Evolutionary conservation across 2,329 filamentous ascomycete genomes (phyloP).

Genomic region (Lachnellula willkommii): DNA sequence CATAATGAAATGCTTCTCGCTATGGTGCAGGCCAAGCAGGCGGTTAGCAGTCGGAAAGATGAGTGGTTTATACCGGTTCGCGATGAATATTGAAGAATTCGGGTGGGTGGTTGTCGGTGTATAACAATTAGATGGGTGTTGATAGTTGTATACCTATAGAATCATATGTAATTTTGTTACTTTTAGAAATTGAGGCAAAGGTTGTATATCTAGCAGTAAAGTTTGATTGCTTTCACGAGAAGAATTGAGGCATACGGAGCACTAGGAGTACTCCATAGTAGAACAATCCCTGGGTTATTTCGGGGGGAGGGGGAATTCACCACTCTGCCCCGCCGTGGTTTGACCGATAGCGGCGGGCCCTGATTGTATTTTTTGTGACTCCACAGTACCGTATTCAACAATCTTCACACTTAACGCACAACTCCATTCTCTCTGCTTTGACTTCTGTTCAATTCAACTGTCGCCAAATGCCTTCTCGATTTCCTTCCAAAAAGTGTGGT

Average conservation of each 20-base stretch:
- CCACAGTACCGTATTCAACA: not conserved
- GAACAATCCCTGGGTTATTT: no score
- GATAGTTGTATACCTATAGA: not conserved
- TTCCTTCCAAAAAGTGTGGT: constrained; percentile 52
- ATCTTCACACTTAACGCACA: not conserved
- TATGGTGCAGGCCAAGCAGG: constrained; percentile 66
- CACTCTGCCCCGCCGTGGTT: not conserved
- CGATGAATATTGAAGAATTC: not conserved
- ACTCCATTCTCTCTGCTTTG: not conserved
- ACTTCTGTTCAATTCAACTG: not conserved
- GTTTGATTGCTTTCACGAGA: not conserved
- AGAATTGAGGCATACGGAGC: no score
- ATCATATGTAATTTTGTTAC: not conserved
- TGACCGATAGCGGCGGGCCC: no score
- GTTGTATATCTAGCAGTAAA: not conserved
- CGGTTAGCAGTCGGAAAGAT: constrained; percentile 21
- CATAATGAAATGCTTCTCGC: constrained; percentile 69
- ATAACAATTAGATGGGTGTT: not conserved
- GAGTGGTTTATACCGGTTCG: constrained; percentile 28
- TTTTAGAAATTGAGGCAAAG: not conserved
- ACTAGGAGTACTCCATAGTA: no score
- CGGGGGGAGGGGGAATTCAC: not conserved
- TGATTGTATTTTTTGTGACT: not conserved
- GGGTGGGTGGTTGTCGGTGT: not conserved
- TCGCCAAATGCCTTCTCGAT: constrained; percentile 27